These are phyloP conservation scores for Protomyces inundatus DNA, from an alignment of 1,139 yeast species.

Conservation along the genomic window DNA sequence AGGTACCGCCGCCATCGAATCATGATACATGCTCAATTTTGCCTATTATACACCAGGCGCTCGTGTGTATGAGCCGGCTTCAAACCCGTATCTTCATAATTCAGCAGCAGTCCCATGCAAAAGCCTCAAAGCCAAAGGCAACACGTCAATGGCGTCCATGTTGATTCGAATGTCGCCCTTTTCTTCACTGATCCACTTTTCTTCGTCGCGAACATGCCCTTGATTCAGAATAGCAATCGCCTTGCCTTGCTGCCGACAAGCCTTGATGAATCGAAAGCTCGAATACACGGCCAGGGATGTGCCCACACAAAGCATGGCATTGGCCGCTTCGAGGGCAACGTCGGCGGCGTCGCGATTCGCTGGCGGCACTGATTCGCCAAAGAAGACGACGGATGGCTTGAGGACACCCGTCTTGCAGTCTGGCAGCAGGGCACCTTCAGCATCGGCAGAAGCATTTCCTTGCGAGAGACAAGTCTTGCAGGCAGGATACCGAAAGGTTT, in stretches of 20 bases:
- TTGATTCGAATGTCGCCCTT: conserved; percentile 19
- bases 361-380: conserved; percentile 34
- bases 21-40: too few relatives aligned
- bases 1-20: too few relatives aligned
- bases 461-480: conserved; percentile 31
- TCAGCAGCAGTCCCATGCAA: background rate
- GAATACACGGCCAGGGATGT: conserved; percentile 35
- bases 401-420: conserved; percentile 31
- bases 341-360: conserved; percentile 31
- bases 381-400: conserved; percentile 35
- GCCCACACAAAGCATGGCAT: conserved; percentile 32
- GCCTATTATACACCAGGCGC: too few relatives aligned
- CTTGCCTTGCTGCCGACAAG: conserved; percentile 32
- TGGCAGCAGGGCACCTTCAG: conserved; percentile 32
- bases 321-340: conserved; percentile 29
- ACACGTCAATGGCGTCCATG: conserved; percentile 15
- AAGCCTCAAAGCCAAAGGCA: background rate
- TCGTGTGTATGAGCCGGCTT: background rate
- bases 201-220: conserved; percentile 34
- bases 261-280: conserved; percentile 33
- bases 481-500: conserved; percentile 33
- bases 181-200: conserved; percentile 27
- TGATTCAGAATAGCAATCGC: conserved; percentile 32
- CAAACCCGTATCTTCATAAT: background rate
- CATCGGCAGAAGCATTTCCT: conserved; percentile 28